Evolutionary conservation across 768 basidiomycete species (phyloP), one percentile per base, ranked within the genome.

Genomic region (Dacryopinax spathularia): DNA sequence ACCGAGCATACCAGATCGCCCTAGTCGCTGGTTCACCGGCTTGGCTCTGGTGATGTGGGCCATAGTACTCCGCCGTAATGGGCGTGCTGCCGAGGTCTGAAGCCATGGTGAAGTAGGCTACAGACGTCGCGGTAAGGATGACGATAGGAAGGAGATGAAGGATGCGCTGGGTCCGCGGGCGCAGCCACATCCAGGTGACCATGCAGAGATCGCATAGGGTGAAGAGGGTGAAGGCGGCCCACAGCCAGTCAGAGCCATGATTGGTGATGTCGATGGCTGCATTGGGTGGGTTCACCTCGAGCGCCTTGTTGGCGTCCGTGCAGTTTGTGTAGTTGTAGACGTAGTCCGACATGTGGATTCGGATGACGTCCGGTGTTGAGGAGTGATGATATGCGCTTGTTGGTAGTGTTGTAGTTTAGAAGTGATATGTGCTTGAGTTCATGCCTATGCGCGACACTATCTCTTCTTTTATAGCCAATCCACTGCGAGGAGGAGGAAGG

Each of bases 101-200:
- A 0, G 82, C 82, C 81, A 83, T 81, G 13, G 77, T 72, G 70
- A 81, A 81, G 73, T 81, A 81, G 1, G 78, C 70, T 41, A 83
- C 70, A 13, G 73, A 67, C 2, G 79, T 73, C 0, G 80, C 81
- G 18, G 76, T 71, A 22, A 83, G 70, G 39, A 83, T 73, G 63
- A 82, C 73, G 35, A 78, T 68, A 48, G 76, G 76, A 43, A 82
- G 71, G 64, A 80, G 79, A 69, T 83, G 81, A 74, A 82, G 78
- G 10, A 79, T 73, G 31, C 81, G 73, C 27, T 74, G 77, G 43
- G 78, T 79, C 4, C 70, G 70, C 10, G 76, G 75, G 1, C 74
- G 66, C 18, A 18, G 7, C 7, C 5, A 75, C 33, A 73, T 72
- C 73, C 77, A 79, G 34, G 64, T 71, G 27, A 80, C 61, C 48